phyloP scores from a whole-genome alignment of 2,329 filamentous ascomycete species.

The Colletotrichum euphorbiae region DNA sequence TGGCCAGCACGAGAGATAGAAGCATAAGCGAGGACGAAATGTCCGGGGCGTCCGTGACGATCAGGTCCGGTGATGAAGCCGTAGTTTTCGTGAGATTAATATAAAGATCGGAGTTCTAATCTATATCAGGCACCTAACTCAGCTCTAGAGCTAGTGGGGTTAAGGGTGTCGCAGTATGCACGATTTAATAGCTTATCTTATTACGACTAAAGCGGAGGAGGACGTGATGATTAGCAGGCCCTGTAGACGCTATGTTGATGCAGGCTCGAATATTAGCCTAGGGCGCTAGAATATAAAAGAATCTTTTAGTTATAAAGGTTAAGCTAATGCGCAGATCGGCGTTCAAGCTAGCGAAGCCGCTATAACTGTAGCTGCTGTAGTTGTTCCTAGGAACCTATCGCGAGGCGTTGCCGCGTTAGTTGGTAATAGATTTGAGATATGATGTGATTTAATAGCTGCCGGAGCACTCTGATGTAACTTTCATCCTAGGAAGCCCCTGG shows the following conservation, averaged over 20 bases:
- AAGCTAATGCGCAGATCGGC: not conserved
- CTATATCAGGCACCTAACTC: not conserved
- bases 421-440: not conserved
- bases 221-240: not conserved
- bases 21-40: not conserved
- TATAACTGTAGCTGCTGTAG: not conserved
- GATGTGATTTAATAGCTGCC: not conserved
- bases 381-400: not conserved
- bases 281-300: not conserved
- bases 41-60: not conserved
- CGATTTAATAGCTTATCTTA: conserved; percentile 3
- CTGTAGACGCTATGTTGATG: not conserved
- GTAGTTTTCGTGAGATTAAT: not conserved
- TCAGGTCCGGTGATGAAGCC: too few relatives aligned
- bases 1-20: not conserved
- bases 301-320: not conserved
- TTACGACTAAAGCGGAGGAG: not conserved
- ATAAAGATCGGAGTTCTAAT: not conserved
- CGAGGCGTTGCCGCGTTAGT: not conserved
- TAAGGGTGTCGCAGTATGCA: not conserved
- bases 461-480: not conserved
- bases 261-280: not conserved
- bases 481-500: not conserved
- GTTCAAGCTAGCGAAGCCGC: not conserved
- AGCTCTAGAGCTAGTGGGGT: not conserved